Percentiles rank a stretch among this genome's conserved stretches.
Conservation (phyloP, 305 asterid species). For the Plantago coronopus region DNA sequence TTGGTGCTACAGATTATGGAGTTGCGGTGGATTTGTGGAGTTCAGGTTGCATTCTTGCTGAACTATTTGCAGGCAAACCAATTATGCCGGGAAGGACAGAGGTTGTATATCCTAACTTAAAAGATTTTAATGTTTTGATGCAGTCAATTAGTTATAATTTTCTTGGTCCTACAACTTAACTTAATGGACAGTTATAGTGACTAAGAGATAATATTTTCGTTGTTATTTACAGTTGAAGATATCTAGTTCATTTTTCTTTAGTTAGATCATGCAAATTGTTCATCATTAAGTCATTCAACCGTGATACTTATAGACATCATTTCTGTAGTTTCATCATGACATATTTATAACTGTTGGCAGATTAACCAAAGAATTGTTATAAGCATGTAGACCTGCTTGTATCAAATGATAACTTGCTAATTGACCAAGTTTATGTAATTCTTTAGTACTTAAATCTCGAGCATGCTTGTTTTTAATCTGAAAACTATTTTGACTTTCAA, state of each 20-base stretch:
- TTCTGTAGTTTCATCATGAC: too few relatives aligned
- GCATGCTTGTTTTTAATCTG: too few relatives aligned
- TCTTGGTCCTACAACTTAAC: background rate
- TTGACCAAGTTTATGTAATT: too few relatives aligned
- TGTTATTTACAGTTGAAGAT: background rate
- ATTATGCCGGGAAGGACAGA: constrained; percentile 71
- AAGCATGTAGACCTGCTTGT: too few relatives aligned
- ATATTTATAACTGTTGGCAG: too few relatives aligned
- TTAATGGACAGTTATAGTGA: background rate
- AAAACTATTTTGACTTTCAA: too few relatives aligned
- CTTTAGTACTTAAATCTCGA: too few relatives aligned
- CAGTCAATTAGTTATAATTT: too few relatives aligned
- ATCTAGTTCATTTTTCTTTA: background rate
- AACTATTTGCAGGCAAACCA: constrained; percentile 50
- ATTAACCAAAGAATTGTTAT: too few relatives aligned
- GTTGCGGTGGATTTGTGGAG: constrained; percentile 63
- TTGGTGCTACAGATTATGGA: constrained; percentile 60
- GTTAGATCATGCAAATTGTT: background rate
- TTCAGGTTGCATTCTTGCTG: constrained; percentile 63
- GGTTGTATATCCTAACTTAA: constrained; percentile 34
- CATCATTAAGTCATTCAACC: background rate
- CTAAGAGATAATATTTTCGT: background rate
- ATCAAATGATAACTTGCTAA: too few relatives aligned
- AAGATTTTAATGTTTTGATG: constrained; percentile 1
- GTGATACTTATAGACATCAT: too few relatives aligned